Evolutionary conservation across 2,329 filamentous ascomycete species (phyloP), one percentile per base, ranked within the genome.

Genomic region (Neofusicoccum ribis): DNA sequence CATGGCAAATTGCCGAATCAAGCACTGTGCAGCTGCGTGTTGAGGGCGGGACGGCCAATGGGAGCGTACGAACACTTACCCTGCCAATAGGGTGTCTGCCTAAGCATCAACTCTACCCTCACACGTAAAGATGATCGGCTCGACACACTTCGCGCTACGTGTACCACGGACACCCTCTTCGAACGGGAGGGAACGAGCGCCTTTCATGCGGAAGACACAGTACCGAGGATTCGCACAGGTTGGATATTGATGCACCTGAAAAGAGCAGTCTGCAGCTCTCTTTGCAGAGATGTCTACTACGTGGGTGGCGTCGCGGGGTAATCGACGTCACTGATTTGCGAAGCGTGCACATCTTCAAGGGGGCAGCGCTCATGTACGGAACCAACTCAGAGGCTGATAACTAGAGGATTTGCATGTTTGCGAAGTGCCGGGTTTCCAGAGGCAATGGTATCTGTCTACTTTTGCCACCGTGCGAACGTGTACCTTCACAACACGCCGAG

Each of bases 101-200:
- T 12, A 23, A 2, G 20, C 7, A 8, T 47, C 31, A 17, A 4
- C 12, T 60, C 56, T 60, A 60, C 56, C 43, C 41, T 47, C 43
- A 47, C 56, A 36, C 43, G 41, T 60, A 60, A 46, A 60, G 27
- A 47, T 20, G 56, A 60, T 46, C 56, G 6, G 56, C 56, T 46
- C 56, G 56, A 60, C 41, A 60, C 3, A 60, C 23, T 12, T n/a
- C 27, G 23, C 43, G 41, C 56, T 60, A 60, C 56, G 56, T 60
- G 56, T 60, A 47, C 15, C 27, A 15, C 11, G 31, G 31, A 52
- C 31, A 17, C n/a, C n/a, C 11, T 52, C 17, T 34, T n/a, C n/a
- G 23, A 37, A 34, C 9, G 7, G 23, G 31, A 14, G 17, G 15
- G 31, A 37, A 37, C 14, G 34, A 20, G n/a, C 11, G 15, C 41